Conservation (phyloP, 192 early-diverging fungal genomes). For the Rhizoclosmatium sp. region DNA sequence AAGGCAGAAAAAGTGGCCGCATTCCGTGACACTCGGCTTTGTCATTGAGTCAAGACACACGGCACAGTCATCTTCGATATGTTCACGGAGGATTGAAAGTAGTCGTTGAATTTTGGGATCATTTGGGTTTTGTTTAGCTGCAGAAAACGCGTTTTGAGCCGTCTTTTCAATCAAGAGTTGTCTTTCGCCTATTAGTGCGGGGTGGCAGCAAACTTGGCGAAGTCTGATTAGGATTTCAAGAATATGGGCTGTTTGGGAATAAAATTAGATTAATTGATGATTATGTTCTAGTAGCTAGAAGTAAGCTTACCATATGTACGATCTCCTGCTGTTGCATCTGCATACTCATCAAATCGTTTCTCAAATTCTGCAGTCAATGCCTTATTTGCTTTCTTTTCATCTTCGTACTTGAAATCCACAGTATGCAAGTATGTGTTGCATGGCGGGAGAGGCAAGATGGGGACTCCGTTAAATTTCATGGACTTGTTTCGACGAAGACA, state of each 20-base stretch:
- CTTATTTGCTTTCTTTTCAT: slow-evolving; percentile 4
- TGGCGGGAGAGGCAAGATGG: neutral
- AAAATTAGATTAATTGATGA: neutral
- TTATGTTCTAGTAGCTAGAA: neutral
- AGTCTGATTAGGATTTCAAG: slow-evolving; percentile 4
- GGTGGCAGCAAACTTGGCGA: slow-evolving; percentile 16
- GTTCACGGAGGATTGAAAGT: neutral
- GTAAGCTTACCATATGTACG: neutral
- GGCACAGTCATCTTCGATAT: slow-evolving; percentile 7
- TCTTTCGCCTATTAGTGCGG: neutral
- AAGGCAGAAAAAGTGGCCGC: slow-evolving; percentile 1
- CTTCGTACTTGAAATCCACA: slow-evolving; percentile 6
- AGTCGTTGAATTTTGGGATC: slow-evolving; percentile 1
- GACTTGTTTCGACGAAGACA: slow-evolving; percentile 1
- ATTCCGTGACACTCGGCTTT: neutral
- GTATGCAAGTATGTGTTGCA: slow-evolving; percentile 4
- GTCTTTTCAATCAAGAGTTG: slow-evolving; percentile 1
- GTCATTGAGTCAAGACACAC: slow-evolving; percentile 11
- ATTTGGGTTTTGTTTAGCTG: neutral
- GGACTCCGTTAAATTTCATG: slow-evolving; percentile 2
- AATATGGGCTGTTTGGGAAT: neutral
- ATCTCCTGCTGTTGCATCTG: neutral
- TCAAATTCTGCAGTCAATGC: slow-evolving; percentile 7
- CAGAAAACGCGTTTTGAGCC: neutral
- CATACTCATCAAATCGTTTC: slow-evolving; percentile 10